Conservation (phyloP, 495 filamentous ascomycete species). For the Sphaerosporella brunnea region DNA sequence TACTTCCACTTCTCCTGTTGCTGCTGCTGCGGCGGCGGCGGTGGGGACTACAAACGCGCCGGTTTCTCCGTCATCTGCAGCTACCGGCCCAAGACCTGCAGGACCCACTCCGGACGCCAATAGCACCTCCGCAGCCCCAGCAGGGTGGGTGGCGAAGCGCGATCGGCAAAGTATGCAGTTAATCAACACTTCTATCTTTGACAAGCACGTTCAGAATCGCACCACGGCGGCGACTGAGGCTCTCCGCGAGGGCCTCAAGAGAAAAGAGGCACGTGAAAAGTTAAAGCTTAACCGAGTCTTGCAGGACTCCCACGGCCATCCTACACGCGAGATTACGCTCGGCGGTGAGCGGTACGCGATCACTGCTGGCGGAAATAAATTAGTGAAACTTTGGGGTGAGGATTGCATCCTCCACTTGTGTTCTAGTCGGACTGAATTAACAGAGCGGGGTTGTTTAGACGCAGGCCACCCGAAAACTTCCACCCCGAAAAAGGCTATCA, state of each 20-base stretch:
- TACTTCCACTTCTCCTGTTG: constrained; percentile 4
- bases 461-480: constrained; percentile 5
- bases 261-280: constrained; percentile 48
- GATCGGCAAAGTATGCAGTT: constrained; percentile 79
- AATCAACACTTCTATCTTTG: constrained; percentile 69
- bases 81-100: constrained; percentile 4
- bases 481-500: constrained; percentile 59
- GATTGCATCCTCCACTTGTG: not conserved
- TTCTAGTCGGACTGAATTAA: not conserved
- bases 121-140: constrained; percentile 19
- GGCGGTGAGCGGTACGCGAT: constrained; percentile 64
- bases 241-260: constrained; percentile 39
- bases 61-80: constrained; percentile 13
- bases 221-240: constrained; percentile 59
- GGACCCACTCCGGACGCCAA: not conserved
- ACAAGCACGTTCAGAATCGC: constrained; percentile 53
- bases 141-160: constrained; percentile 54
- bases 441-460: not conserved
- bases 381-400: constrained; percentile 59
- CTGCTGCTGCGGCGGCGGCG: not conserved
- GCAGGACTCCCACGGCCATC: constrained; percentile 21
- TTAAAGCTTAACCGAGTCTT: constrained; percentile 35
- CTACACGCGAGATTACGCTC: constrained; percentile 49
- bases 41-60: not conserved
- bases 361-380: constrained; percentile 63